Evolutionary conservation across 2,329 filamentous ascomycete genomes (phyloP).

Genomic region (Cryphonectria parasitica): DNA sequence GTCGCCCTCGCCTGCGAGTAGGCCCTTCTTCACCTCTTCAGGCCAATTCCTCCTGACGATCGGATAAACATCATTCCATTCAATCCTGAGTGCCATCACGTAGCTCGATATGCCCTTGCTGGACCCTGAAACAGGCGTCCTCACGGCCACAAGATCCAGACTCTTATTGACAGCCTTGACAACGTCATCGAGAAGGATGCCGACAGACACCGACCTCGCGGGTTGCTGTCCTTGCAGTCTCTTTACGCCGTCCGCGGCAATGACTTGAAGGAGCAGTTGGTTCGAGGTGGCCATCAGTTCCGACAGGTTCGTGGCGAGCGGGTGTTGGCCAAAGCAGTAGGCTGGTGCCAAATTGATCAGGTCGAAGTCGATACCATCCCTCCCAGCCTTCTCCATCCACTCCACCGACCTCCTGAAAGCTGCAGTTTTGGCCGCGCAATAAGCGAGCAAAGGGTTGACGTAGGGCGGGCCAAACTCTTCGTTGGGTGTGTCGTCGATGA

Average conservation of each 20-base stretch:
- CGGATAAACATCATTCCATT: conserved; percentile 24
- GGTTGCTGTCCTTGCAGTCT: not conserved
- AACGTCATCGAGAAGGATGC: conserved; percentile 18
- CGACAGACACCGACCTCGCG: not conserved
- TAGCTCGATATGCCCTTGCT: conserved; percentile 23
- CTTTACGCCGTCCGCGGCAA: conserved; percentile 3
- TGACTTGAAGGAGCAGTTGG: conserved; percentile 14
- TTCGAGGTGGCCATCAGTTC: conserved; percentile 27
- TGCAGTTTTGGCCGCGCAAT: conserved; percentile 30
- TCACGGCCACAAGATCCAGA: conserved; percentile 21
- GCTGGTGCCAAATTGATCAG: conserved; percentile 26
- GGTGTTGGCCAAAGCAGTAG: conserved; percentile 25
- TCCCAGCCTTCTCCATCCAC: conserved; percentile 27
- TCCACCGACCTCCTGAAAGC: conserved; percentile 20
- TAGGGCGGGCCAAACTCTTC: conserved; percentile 26
- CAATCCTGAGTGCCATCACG: conserved; percentile 8
- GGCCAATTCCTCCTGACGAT: conserved; percentile 27
- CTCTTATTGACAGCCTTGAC: conserved; percentile 22
- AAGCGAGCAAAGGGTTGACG: conserved; percentile 14
- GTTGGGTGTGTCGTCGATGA: conserved; percentile 18
- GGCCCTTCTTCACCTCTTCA: conserved; percentile 24
- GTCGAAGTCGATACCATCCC: conserved; percentile 28
- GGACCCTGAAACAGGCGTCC: conserved; percentile 23
- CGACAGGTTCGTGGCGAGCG: conserved; percentile 20
- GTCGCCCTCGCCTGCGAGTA: conserved; percentile 26